Percentiles rank a stretch among this genome's conserved stretches.
phyloP scores from a whole-genome alignment of 371 early-diverging fungal genomes.

The Lichtheimia hyalospora region DNA sequence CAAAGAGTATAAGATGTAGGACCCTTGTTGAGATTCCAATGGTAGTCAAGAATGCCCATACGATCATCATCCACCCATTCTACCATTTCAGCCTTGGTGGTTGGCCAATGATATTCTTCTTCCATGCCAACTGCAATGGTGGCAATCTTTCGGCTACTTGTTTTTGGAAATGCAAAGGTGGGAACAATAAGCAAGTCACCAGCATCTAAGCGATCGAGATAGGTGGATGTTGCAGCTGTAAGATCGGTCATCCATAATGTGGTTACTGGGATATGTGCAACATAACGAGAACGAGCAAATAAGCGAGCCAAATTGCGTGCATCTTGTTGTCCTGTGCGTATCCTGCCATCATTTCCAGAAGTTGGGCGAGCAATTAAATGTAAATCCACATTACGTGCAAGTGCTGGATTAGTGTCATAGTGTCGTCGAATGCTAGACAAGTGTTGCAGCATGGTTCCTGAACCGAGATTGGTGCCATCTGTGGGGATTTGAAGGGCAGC shows the following conservation, averaged over 20 bases:
- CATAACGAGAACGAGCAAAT: slow-evolving; percentile 51
- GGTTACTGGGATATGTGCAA: slow-evolving; percentile 37
- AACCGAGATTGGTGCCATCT: slow-evolving; percentile 8
- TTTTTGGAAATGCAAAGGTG: slow-evolving; percentile 27
- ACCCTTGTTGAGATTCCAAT: slow-evolving; percentile 31
- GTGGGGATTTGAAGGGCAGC: slow-evolving; percentile 44
- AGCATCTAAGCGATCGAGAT: slow-evolving; percentile 10
- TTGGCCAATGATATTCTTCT: slow-evolving; percentile 19
- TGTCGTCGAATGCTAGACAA: slow-evolving; percentile 27
- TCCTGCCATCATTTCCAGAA: slow-evolving; percentile 14
- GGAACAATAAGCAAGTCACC: slow-evolving; percentile 38
- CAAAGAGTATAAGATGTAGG: slow-evolving; percentile 32
- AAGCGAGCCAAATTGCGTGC: slow-evolving; percentile 56
- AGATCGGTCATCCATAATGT: slow-evolving; percentile 24
- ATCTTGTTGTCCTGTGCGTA: slow-evolving; percentile 27
- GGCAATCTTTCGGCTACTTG: background rate
- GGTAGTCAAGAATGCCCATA: slow-evolving; percentile 30
- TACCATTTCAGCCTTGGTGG: slow-evolving; percentile 20
- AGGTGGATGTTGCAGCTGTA: slow-evolving; percentile 11
- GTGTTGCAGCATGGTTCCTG: slow-evolving; percentile 16
- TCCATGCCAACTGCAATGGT: background rate
- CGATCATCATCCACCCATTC: slow-evolving; percentile 26
- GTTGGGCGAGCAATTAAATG: slow-evolving; percentile 49
- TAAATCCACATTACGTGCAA: slow-evolving; percentile 50
- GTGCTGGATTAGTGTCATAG: slow-evolving; percentile 34